Conservation (phyloP, 2,329 filamentous ascomycete species). For the Ophiostoma piceae region DNA sequence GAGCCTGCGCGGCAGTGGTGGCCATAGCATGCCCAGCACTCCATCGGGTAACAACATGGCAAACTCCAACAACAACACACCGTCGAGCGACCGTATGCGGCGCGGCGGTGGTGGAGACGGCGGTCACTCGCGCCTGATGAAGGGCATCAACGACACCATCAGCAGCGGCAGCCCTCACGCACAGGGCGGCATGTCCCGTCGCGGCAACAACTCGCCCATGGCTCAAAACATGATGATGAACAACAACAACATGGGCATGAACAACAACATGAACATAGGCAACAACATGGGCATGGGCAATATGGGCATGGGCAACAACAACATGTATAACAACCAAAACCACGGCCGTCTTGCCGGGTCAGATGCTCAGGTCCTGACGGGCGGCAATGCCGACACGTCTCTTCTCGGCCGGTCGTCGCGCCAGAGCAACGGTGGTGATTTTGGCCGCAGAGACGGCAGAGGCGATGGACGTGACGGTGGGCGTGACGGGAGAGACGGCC, state of each 20-base stretch:
- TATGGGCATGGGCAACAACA: too few species aligned
- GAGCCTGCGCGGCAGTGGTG: not conserved
- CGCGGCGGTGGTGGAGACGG: conserved; percentile 39
- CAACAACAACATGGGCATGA: conserved; percentile 21
- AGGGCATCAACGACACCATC: conserved; percentile 47
- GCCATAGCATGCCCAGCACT: conserved; percentile 11
- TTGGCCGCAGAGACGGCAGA: not conserved
- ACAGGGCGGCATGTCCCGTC: conserved; percentile 32
- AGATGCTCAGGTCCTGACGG: conserved; percentile 53
- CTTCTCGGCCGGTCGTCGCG: not conserved
- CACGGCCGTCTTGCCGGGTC: conserved; percentile 47
- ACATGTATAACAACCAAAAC: conserved; percentile 28
- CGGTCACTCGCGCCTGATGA: conserved; percentile 40
- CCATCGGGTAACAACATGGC: conserved; percentile 16
- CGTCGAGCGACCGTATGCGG: conserved; percentile 35
- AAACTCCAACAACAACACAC: not conserved
- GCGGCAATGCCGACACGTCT: conserved; percentile 40
- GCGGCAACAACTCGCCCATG: conserved; percentile 29
- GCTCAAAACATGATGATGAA: not conserved
- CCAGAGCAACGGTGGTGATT: conserved; percentile 13
- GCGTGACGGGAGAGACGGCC: conserved; percentile 2
- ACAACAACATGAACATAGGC: not conserved
- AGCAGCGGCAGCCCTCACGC: conserved; percentile 24
- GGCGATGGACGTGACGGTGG: not conserved
- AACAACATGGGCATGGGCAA: too few species aligned